Base-by-base conservation (phyloP, 805 yeast species). In the Zygoascus tannicola region DNA sequence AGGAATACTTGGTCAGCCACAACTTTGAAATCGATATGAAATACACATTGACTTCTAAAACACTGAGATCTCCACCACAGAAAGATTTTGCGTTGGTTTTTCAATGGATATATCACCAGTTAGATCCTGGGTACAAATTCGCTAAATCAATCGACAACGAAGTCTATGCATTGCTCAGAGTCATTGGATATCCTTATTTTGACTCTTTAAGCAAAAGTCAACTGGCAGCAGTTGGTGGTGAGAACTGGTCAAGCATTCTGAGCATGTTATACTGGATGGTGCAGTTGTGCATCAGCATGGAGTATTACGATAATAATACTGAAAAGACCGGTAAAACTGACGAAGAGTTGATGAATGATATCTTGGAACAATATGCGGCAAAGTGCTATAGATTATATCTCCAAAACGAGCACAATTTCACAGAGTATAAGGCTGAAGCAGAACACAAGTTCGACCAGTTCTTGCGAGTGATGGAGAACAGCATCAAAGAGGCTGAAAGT, bases 171-270 rank as follows among this genome's bases (percentile, higher is more conserved):
- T 64, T 85, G 16, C 64, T 87, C 53, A 80, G 76, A 56, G 70
- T 69, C 32, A 59, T 86, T 48, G 75, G 75, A 40, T 87, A 87
- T 55, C 96, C 97, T 1, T 85, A 81, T 58, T 61, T 85, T 46
- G 94, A 83, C 34, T 68, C 84, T 0, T 78, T 88, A 33, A 84
- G 81, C 60, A 80, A 87, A 56, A 81, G 92, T 1, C 94, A 85
- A 57, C 80, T 87, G 32, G 77, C 87, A 32, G 95, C 95, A 0
- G 95, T 85, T 10, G 95, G 95, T 4, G 94, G 95, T 2, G 78
- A 81, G 40, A 58, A 56, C 44, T 87, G 96, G 96, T 86, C 85
- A 10, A 73, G 74, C 5, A 84, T 85, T 51, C 60, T 87, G 35
- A 95, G 92, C 1, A 76, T 88, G 74, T 64, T 87, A 19, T 79